Base-by-base conservation (phyloP, 768 basidiomycete species). In the Tylopilus plumbeoviolaceoides region DNA sequence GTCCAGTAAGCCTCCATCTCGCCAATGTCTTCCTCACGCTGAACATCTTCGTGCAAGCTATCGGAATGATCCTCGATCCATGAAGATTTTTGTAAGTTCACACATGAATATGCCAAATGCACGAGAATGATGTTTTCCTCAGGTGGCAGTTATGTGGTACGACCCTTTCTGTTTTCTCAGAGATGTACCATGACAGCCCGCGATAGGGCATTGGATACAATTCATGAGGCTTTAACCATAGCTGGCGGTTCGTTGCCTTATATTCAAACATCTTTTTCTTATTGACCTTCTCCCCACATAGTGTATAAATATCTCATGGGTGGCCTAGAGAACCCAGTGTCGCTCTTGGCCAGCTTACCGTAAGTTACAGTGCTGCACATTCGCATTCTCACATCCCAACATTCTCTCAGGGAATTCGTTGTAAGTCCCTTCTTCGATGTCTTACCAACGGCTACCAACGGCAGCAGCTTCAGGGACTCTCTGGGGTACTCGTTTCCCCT, bases 141-240 rank as follows among this genome's bases (percentile, higher is more conserved):
- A 59, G 59, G 59, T 60, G 1, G 41, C 44, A 17, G 44, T 7
- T 18, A 1, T 59, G 14, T 59, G 59, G 59, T 59, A 12, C 8
- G 15, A 0, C 9, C 10, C 11, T 4, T n/a, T 2, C 25, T 27
- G 8, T 17, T 18, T 31, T 1, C 7, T 18, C n/a, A 5, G 1
- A 2, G 14, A 21, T 4, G 31, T 11, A 56, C 27, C 4, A 23
- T 12, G 31, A 33, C 31, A 2, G 11, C 12, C 12, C 11, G 11
- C 31, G 35, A 36, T 15, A 36, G 35, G 35, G 35, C 31, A 5
- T 33, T 33, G 31, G 31, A 33, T 33, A 33, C 31, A 12, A 1
- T 17, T 5, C 43, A 27, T 8, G 6, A 51, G 31, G 44, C 18
- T 7, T 36, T 59, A 7, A 40, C 6, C 12, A 3, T 59, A 7